phyloP scores from a whole-genome alignment of 805 yeast species.

The Yamadazyma insecticola region DNA sequence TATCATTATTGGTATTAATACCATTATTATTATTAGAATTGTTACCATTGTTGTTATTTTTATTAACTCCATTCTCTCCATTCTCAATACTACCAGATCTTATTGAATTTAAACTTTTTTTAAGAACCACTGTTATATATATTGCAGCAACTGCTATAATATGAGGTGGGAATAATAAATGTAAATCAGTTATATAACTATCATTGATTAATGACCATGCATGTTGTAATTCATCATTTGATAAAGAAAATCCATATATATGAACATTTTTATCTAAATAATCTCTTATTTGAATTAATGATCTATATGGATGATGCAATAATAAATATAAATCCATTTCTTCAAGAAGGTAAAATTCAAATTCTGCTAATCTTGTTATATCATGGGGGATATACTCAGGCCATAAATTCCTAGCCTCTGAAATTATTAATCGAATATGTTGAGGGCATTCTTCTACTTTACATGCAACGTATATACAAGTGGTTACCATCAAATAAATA shows the following conservation, averaged over 20 bases:
- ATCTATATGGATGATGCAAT: conserved; percentile 72
- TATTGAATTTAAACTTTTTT: conserved; percentile 28
- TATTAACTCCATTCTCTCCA: conserved; percentile 2
- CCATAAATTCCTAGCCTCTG: conserved; percentile 88
- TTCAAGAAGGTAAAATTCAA: conserved; percentile 89
- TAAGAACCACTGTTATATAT: conserved; percentile 69
- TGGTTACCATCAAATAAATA: conserved; percentile 72
- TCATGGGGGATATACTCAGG: conserved; percentile 93
- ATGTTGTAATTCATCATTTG: conserved; percentile 71
- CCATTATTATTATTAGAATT: neutral
- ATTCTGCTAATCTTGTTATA: conserved; percentile 86
- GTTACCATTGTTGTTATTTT: conserved; percentile 1
- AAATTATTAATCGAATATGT: conserved; percentile 76
- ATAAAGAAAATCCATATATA: conserved; percentile 29
- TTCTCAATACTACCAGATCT: conserved; percentile 8
- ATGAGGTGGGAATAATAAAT: conserved; percentile 83
- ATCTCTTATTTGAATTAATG: conserved; percentile 51
- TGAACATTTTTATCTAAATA: conserved; percentile 29
- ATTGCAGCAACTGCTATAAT: conserved; percentile 76
- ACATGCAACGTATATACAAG: conserved; percentile 85
- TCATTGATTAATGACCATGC: conserved; percentile 91
- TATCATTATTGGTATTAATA: conserved; percentile 1
- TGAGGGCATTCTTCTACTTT: conserved; percentile 95
- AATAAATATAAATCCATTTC: conserved; percentile 71
- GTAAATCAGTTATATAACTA: conserved; percentile 82